Evolutionary conservation across 129 eudicot genomes (phyloP).

Genomic region (Artemisia tridentata): DNA sequence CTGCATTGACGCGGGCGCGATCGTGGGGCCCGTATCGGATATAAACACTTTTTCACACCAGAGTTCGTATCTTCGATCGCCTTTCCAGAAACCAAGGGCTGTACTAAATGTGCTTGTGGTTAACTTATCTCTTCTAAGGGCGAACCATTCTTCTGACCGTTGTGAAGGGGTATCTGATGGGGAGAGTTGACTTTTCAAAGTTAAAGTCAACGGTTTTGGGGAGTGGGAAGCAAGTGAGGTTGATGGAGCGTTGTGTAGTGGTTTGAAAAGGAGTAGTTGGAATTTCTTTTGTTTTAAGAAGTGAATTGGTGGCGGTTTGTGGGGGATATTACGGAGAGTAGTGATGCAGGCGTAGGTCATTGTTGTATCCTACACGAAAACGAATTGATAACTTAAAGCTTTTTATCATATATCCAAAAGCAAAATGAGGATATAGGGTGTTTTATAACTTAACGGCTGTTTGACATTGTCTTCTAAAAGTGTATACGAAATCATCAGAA

Average conservation of each 20-base stretch:
- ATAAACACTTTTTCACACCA: slow-evolving; percentile 82
- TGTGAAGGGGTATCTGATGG: slow-evolving; percentile 65
- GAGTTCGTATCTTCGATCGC: slow-evolving; percentile 77
- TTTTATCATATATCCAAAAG: not conserved
- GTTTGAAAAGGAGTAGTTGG: slow-evolving; percentile 18
- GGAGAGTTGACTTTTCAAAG: slow-evolving; percentile 42
- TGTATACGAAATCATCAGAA: no score
- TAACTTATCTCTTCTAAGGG: slow-evolving; percentile 79
- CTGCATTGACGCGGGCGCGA: slow-evolving; percentile 25
- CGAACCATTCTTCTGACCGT: slow-evolving; percentile 95
- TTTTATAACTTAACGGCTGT: not conserved
- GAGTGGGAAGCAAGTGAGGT: slow-evolving; percentile 24
- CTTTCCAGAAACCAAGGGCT: slow-evolving; percentile 91
- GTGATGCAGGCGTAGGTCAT: slow-evolving; percentile 57
- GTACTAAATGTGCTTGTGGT: slow-evolving; percentile 95
- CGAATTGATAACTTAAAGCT: not conserved
- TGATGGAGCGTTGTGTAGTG: slow-evolving; percentile 18
- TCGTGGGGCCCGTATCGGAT: slow-evolving; percentile 22
- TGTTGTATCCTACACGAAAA: slow-evolving; percentile 8
- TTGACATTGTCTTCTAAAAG: no score
- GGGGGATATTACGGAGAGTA: slow-evolving; percentile 38
- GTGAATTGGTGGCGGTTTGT: slow-evolving; percentile 30
- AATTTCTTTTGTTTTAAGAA: slow-evolving; percentile 32
- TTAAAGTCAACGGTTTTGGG: slow-evolving; percentile 23
- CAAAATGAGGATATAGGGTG: not conserved